Conservation (phyloP, 441 rosid genomes). For the Adansonia madagascariensis region DNA sequence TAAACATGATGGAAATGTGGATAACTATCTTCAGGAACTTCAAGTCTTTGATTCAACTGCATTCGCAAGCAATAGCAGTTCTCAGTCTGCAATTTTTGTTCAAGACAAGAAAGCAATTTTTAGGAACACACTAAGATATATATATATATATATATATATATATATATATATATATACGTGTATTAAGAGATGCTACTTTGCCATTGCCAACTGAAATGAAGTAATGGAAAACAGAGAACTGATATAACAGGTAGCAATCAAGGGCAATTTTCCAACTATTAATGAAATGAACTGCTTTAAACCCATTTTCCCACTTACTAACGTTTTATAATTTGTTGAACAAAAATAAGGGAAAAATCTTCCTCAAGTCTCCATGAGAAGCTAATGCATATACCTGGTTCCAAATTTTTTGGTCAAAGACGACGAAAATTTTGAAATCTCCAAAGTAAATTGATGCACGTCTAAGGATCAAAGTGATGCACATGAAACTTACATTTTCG, state of each 20-base stretch:
- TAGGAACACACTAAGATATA: neutral
- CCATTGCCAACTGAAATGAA: neutral
- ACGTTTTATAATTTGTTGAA: too few species aligned
- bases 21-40: neutral
- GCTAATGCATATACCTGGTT: too few species aligned
- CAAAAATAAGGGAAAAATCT: too few species aligned
- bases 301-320: too few species aligned
- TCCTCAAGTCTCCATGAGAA: too few species aligned
- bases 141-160: too few species aligned
- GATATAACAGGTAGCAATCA: neutral
- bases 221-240: neutral
- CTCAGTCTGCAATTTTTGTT: neutral
- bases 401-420: too few species aligned
- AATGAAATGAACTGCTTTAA: constrained; percentile 20
- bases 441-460: too few species aligned
- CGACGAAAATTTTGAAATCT: too few species aligned
- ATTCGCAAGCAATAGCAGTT: neutral
- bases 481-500: too few species aligned
- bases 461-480: too few species aligned
- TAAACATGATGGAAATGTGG: neutral
- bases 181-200: neutral
- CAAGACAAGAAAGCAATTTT: neutral
- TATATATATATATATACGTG: too few species aligned
- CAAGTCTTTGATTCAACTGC: neutral
- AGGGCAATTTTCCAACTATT: neutral